These are phyloP conservation scores for Leishmania turanica DNA, from an alignment of 208 protist genomes.

Conservation along the genomic window DNA sequence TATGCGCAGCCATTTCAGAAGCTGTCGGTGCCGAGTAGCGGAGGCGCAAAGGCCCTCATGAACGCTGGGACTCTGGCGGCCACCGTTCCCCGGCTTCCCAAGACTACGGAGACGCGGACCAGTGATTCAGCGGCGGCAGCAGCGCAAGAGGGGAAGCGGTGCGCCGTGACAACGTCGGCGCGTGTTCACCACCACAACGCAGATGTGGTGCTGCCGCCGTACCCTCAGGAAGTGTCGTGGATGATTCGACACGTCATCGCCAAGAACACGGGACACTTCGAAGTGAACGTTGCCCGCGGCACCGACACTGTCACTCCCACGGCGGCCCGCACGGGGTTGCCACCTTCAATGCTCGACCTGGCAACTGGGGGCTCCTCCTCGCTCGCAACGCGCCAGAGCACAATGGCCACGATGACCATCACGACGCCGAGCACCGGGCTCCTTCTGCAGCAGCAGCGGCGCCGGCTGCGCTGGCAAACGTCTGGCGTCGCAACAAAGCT, in stretches of 20 bases:
- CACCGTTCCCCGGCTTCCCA: conserved; percentile 8
- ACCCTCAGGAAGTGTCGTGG: conserved; percentile 27
- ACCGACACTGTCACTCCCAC: conserved; percentile 27
- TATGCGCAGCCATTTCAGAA: conserved; percentile 25
- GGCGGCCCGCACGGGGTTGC: background rate
- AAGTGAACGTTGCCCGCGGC: conserved; percentile 29
- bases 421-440: conserved; percentile 29
- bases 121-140: conserved; percentile 4
- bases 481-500: conserved; percentile 8
- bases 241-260: conserved; percentile 30
- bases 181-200: background rate
- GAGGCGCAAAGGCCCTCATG: background rate
- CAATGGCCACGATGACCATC: conserved; percentile 22
- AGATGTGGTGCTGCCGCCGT: conserved; percentile 18
- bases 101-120: background rate
- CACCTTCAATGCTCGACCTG: conserved; percentile 20
- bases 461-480: conserved; percentile 15
- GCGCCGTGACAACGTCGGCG: background rate
- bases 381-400: conserved; percentile 7
- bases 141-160: background rate
- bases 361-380: conserved; percentile 16
- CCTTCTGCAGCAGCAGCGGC: conserved; percentile 31
- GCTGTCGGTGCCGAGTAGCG: conserved; percentile 1
- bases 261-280: conserved; percentile 33
- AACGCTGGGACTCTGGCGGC: background rate